Base-by-base conservation (phyloP, 75 land plant species). In the Larix kaempferi region DNA sequence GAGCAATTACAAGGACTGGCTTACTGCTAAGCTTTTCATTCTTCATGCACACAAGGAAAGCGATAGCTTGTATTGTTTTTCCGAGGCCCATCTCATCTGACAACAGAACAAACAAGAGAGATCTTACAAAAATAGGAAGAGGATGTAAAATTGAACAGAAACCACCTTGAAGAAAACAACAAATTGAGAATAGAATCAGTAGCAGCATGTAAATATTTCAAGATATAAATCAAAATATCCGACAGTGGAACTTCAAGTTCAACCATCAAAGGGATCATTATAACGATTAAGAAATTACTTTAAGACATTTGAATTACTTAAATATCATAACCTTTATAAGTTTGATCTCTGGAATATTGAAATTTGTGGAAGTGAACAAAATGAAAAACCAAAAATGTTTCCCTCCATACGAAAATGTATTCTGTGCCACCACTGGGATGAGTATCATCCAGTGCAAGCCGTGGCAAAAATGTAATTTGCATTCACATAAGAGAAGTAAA, bases 21-120 rank as follows among this genome's bases (percentile, higher is more conserved):
- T 82, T 82, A 22, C 58, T 82, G 54, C 56, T 76, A 25, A 82
- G 75, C 26, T 71, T 52, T 64, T 84, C 85, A 23, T 49, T 71
- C 74, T 71, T 82, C 71, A 84, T 66, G 75, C 79, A 82, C 60
- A 76, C 58, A 54, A 84, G 76, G 22, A 84, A 82, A 29, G 85
- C 41, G 19, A 76, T 76, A 27, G 84, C 84, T 71, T 84, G 85
- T 39, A 84, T 82, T 16, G 85, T 84, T 77, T 84, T 84, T 21
- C 85, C 85, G 26, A 84, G 76, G 35, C 85, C 85, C 85, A 84
- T 84, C 84, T 84, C 85, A 71, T 84, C 85, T 84, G 84, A 67
- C 74, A 29, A 77, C 49, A 77, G 4, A 67, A 41, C 5, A 78
- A 61, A 79, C 25, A 35, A 27, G 35, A 10, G 10, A 39, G 13